Evolutionary conservation across 495 filamentous ascomycete genomes (phyloP), one percentile per base, ranked within the genome.

Genomic region (Aspergillus affinis): DNA sequence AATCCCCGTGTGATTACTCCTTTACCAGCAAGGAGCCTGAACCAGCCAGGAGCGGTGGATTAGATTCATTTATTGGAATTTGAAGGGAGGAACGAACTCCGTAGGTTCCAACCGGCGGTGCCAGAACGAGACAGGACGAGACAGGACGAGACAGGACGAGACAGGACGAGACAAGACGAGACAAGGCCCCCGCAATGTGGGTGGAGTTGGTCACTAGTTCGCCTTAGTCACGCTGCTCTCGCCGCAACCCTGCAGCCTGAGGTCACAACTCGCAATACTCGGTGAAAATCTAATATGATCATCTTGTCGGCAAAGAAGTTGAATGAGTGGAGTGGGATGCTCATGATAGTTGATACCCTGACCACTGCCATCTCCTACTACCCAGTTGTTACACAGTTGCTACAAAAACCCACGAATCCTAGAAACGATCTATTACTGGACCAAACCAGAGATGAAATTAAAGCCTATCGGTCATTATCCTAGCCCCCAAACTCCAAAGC

Each of bases 11-110:
- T 55, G 18, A 17, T n/a, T 55, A 51, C 61, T 55, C 64, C 61
- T 61, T 59, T 63, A 56, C 60, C 58, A 62, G 64, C 60, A 62
- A 65, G 63, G 63, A 65, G 57, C 60, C 63, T 60, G 60, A 65
- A 8, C 63, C 63, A 65, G 63, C 55, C 60, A 65, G 32, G 32
- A 41, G 36, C 36, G 54, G 55, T 56, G 41, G 54, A 36, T 46
- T 46, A 26, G 13, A 53, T 36, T 36, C 29, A 41, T 41, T 47
- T 56, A 47, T 56, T n/a, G 20, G 44, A 46, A 41, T 41, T 41
- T 13, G 36, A 27, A 46, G 5, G 32, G 50, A 19, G 23, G 19
- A 54, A 45, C 30, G 46, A 36, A 46, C 41, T 44, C 30, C 30
- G 30, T 32, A 32, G 30, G 30, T 32, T 8, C 30, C 32, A 52